Evolutionary conservation across 768 basidiomycete genomes (phyloP).

Genomic region (Lyophyllum shimeji): DNA sequence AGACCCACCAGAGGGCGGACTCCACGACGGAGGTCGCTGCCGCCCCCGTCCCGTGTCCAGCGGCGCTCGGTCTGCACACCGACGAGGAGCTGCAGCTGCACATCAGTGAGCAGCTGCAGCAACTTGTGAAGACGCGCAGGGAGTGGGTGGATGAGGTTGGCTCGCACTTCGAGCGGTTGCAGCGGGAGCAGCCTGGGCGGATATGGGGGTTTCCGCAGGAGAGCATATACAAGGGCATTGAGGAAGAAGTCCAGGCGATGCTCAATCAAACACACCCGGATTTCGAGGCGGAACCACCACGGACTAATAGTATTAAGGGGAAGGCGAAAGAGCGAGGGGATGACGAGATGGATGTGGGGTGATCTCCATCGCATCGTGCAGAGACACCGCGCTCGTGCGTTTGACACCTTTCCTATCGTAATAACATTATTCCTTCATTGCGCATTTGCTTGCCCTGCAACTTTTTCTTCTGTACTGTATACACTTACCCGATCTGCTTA

Average conservation of each 20-base stretch:
- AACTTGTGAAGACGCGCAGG: conserved; percentile 73
- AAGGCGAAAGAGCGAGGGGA: conserved; percentile 53
- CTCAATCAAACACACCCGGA: conserved; percentile 25
- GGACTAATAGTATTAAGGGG: conserved; percentile 34
- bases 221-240: conserved; percentile 76
- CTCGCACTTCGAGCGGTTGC: conserved; percentile 72
- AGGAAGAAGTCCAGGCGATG: conserved; percentile 55
- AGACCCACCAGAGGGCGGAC: background rate
- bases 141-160: conserved; percentile 82
- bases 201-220: conserved; percentile 76
- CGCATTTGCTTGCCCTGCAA: conserved; percentile 15
- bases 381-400: conserved; percentile 8
- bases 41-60: conserved; percentile 60
- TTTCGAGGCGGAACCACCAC: conserved; percentile 15
- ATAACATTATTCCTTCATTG: conserved; percentile 20
- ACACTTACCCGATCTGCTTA: background rate
- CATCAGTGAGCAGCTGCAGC: conserved; percentile 66
- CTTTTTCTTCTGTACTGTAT: conserved; percentile 8
- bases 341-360: conserved; percentile 74
- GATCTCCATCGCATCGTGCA: conserved; percentile 18
- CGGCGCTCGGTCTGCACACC: conserved; percentile 66
- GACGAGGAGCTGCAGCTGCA: conserved; percentile 65
- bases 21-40: conserved; percentile 17
- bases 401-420: background rate
- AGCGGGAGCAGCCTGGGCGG: conserved; percentile 60